These are phyloP conservation scores for Tolypocladium paradoxum DNA, from an alignment of 2,329 filamentous ascomycete species.

Conservation along the genomic window DNA sequence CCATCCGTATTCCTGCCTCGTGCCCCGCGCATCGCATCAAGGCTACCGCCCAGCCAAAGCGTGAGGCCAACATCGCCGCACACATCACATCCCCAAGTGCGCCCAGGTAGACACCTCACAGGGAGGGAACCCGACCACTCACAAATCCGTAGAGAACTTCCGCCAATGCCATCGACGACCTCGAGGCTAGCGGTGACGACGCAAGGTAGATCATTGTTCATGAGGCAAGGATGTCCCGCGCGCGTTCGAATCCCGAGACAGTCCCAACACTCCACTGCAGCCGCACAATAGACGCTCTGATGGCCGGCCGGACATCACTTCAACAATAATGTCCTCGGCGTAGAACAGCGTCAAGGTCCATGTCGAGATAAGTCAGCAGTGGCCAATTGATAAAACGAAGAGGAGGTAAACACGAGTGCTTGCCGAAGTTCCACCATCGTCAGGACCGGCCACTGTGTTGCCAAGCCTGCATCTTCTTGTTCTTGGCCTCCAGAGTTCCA, in stretches of 20 bases:
- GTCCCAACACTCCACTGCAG: background rate
- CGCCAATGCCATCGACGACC: too few relatives aligned
- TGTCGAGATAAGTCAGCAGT: background rate
- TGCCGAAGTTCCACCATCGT: background rate
- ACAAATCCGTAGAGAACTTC: background rate
- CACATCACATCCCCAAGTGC: background rate
- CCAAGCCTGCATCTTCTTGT: background rate
- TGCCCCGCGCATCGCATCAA: background rate
- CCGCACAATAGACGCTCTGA: background rate
- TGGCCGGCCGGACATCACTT: background rate
- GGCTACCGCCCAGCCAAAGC: background rate
- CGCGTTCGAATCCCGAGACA: background rate
- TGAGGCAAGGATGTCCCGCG: background rate
- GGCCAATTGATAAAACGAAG: background rate
- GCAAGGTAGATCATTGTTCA: background rate
- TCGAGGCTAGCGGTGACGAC: background rate
- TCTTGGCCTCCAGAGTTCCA: background rate
- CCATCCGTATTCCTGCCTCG: background rate
- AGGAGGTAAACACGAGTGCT: background rate
- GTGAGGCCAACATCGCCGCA: background rate
- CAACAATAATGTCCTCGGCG: background rate
- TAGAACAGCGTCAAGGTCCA: background rate
- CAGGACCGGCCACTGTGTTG: background rate
- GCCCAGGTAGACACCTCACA: background rate
- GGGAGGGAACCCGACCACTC: background rate